Conservation (phyloP, 805 yeast species). For the Candida broadrunensis region DNA sequence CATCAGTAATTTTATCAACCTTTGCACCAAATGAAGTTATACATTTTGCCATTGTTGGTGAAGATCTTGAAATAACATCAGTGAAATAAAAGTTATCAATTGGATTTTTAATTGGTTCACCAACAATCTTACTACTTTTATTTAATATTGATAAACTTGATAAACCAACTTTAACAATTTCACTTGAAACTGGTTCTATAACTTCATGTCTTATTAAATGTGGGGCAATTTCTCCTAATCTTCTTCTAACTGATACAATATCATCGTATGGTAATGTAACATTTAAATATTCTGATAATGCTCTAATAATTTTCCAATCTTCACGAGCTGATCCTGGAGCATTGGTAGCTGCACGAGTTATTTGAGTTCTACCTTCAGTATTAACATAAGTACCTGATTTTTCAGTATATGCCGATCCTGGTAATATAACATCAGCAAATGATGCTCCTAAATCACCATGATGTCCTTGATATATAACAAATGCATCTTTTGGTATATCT, state of each 20-base stretch:
- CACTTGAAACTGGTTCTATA: slow-evolving; percentile 63
- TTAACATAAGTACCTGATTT: slow-evolving; percentile 81
- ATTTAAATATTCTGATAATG: slow-evolving; percentile 73
- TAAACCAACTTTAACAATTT: slow-evolving; percentile 56
- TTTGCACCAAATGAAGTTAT: slow-evolving; percentile 68
- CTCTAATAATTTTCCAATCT: slow-evolving; percentile 87
- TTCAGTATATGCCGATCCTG: slow-evolving; percentile 88
- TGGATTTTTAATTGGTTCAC: slow-evolving; percentile 60
- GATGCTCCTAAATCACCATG: slow-evolving; percentile 91
- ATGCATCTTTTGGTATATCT: slow-evolving; percentile 79
- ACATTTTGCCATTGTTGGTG: slow-evolving; percentile 89
- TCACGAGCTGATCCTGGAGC: slow-evolving; percentile 90
- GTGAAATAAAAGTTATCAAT: slow-evolving; percentile 85
- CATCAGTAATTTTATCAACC: slow-evolving; percentile 57
- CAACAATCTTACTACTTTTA: slow-evolving; percentile 34
- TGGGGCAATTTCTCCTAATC: slow-evolving; percentile 78
- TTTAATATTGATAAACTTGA: slow-evolving; percentile 39
- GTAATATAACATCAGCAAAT: slow-evolving; percentile 80
- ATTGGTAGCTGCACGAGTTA: slow-evolving; percentile 80
- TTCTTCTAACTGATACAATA: slow-evolving; percentile 58
- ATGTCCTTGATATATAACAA: slow-evolving; percentile 87
- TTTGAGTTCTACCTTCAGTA: slow-evolving; percentile 87
- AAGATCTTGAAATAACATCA: slow-evolving; percentile 80
- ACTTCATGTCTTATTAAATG: slow-evolving; percentile 73
- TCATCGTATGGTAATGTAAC: slow-evolving; percentile 76